Percentiles rank a stretch among this genome's conserved stretches.
These are phyloP conservation scores for Telopea speciosissima DNA, from an alignment of 177 flowering plant genomes.

Conservation along the genomic window DNA sequence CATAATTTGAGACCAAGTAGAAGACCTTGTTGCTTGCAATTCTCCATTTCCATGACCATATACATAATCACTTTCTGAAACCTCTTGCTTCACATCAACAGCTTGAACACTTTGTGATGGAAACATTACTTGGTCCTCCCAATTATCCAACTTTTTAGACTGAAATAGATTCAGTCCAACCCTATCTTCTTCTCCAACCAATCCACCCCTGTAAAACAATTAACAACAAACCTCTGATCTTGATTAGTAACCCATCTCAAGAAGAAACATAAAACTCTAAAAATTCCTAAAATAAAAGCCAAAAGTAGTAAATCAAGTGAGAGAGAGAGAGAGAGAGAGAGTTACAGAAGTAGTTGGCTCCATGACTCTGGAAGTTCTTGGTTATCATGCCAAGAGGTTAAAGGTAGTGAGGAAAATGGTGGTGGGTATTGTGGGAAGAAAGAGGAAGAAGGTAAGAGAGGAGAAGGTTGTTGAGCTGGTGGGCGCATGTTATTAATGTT, in stretches of 20 bases:
- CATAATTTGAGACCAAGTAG: slow-evolving; percentile 41
- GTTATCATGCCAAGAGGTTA: slow-evolving; percentile 32
- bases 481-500: slow-evolving; percentile 38
- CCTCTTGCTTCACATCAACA: slow-evolving; percentile 54
- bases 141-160: slow-evolving; percentile 44
- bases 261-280: background rate
- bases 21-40: slow-evolving; percentile 29
- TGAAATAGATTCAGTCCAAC: slow-evolving; percentile 27
- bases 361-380: slow-evolving; percentile 63
- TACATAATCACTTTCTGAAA: slow-evolving; percentile 27
- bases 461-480: slow-evolving; percentile 25
- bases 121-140: slow-evolving; percentile 49
- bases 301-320: background rate
- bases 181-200: slow-evolving; percentile 52
- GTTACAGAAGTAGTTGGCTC: slow-evolving; percentile 71
- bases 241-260: slow-evolving; percentile 1
- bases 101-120: slow-evolving; percentile 21
- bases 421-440: slow-evolving; percentile 29
- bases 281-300: background rate
- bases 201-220: slow-evolving; percentile 45
- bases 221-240: slow-evolving; percentile 1
- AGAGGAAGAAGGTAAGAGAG: slow-evolving; percentile 13
- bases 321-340: slow-evolving; percentile 21
- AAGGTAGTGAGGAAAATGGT: slow-evolving; percentile 30
- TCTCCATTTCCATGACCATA: slow-evolving; percentile 37